Conservation (phyloP, 441 rosid species). For the Biscutella auriculata region DNA sequence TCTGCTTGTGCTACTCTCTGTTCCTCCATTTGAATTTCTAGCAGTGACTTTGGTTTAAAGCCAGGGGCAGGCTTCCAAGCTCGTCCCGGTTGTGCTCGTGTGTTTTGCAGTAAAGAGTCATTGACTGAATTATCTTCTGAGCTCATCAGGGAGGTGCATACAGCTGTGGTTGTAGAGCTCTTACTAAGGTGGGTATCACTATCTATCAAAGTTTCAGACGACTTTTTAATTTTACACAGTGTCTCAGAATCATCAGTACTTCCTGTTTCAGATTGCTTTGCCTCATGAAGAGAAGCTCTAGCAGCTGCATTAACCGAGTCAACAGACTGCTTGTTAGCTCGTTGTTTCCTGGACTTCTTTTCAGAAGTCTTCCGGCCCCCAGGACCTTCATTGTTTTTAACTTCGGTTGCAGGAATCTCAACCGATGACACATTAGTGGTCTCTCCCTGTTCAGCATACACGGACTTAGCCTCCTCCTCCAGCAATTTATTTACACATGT, state of each 20-base stretch:
- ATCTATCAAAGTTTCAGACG: conserved; percentile 21
- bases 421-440: conserved; percentile 22
- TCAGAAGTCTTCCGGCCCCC: conserved; percentile 59
- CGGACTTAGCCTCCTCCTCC: conserved; percentile 11
- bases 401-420: conserved; percentile 22
- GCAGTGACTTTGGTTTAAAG: conserved; percentile 79
- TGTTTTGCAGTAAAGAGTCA: conserved; percentile 27
- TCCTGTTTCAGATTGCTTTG: conserved; percentile 39
- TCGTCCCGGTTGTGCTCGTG: conserved; percentile 35
- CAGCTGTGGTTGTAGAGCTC: conserved; percentile 19
- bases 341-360: conserved; percentile 83
- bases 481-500: conserved; percentile 26
- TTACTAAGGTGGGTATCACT: conserved; percentile 26
- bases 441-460: conserved; percentile 29
- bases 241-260: conserved; percentile 22
- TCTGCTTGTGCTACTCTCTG: conserved; percentile 62
- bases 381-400: conserved; percentile 37
- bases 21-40: conserved; percentile 96
- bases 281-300: conserved; percentile 31
- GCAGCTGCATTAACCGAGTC: conserved; percentile 46
- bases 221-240: conserved; percentile 22
- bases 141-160: conserved; percentile 1
- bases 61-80: conserved; percentile 99
- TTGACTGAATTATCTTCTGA: conserved; percentile 18
- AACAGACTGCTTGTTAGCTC: conserved; percentile 40